Base-by-base conservation (phyloP, 2,329 filamentous ascomycete species). In the Cercospora sp. region DNA sequence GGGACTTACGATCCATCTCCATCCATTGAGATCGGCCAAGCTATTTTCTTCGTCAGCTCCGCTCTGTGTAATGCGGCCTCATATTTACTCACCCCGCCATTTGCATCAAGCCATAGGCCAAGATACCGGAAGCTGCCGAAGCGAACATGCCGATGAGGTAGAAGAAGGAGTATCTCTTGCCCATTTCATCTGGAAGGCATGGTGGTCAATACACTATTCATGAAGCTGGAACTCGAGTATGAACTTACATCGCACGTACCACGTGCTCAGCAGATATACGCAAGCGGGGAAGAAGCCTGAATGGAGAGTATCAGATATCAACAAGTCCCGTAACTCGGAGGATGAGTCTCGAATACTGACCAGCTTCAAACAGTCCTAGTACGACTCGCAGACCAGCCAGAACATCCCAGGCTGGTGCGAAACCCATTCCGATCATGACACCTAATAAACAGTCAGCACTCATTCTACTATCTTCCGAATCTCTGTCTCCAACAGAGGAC, bases 361-460 rank as follows among this genome's bases (percentile, higher is more conserved):
- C 87, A n/a, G 86, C 70, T 55, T 91, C 89, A 28, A 91, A 82
- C 1, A 88, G 66, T 61, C 89, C 89, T 7, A 90, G 81, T 4
- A 91, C 63, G 0, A 87, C 80, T 64, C 89, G 81, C 45, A 88
- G 76, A 0, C 80, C 87, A 0, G 85, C 80, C 53, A 90, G 76
- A 36, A 83, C 76, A 2, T 75, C 69, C 79, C 84, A 89, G 16
- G 80, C 79, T 20, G 83, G 76, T 53, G 84, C 82, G 64, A 90
- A 90, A 3, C 87, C 88, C 84, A 90, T 89, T 2, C 87, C 72
- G 28, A 90, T 84, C 85, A 89, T 88, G 61, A 84, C 79, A 51
- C 31, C 67, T 66, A 59, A 33, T 30, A 3, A 9, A 48, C 23
- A 45, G 33, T 48, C 8, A 48, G 59, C 26, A 30, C 12, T 53